These are phyloP conservation scores for Verticillium longisporum DNA, from an alignment of 2,329 filamentous ascomycete genomes.

Conservation along the genomic window DNA sequence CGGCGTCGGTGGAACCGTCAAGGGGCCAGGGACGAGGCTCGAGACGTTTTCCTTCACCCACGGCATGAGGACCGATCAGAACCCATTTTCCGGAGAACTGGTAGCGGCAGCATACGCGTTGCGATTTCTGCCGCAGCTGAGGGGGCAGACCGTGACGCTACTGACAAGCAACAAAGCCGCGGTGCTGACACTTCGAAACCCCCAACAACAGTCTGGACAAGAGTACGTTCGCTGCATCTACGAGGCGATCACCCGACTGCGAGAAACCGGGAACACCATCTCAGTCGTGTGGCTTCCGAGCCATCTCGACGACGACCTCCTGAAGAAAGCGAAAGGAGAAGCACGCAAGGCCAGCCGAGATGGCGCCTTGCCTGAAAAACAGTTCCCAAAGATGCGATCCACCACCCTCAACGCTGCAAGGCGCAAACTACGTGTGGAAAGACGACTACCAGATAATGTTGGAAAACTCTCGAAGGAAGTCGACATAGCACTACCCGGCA, in stretches of 20 bases:
- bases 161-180: constrained; percentile 13
- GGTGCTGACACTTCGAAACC: constrained; percentile 9
- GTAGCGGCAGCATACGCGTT: constrained; percentile 11
- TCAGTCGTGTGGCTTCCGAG: neutral
- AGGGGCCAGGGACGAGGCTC: constrained; percentile 3
- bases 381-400: neutral
- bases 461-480: constrained; percentile 11
- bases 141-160: constrained; percentile 6
- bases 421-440: neutral
- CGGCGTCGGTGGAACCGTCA: constrained; percentile 9
- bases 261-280: neutral
- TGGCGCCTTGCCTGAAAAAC: neutral
- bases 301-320: neutral
- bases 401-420: neutral
- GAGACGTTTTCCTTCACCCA: constrained; percentile 13
- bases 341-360: neutral
- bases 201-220: constrained; percentile 12
- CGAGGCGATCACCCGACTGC: constrained; percentile 7
- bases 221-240: constrained; percentile 13
- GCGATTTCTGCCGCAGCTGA: constrained; percentile 4
- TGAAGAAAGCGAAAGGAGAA: neutral
- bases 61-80: constrained; percentile 12
- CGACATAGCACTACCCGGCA: constrained; percentile 9
- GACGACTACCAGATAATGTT: constrained; percentile 7
- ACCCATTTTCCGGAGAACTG: constrained; percentile 11